Percentiles rank a stretch among this genome's conserved stretches.
These are phyloP conservation scores for Naganishia randhawae DNA, from an alignment of 768 basidiomycete species.

Conservation along the genomic window DNA sequence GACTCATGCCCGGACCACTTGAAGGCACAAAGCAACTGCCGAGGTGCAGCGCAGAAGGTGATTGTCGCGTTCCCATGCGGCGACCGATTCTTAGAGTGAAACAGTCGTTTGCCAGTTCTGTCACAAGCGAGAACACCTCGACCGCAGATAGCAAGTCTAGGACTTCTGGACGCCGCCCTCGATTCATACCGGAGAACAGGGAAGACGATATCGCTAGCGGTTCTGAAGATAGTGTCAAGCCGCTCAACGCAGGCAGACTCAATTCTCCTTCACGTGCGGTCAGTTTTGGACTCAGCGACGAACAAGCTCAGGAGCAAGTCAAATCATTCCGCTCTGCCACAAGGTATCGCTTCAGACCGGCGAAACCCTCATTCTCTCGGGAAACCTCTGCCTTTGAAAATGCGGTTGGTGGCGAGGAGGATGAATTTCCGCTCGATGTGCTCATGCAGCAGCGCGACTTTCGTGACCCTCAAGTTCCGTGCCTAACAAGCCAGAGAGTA, in stretches of 20 bases:
- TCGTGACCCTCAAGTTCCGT: background rate
- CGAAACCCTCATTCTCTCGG: constrained; percentile 13
- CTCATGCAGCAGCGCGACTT: background rate
- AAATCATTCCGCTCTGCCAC: constrained; percentile 8
- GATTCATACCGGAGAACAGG: background rate
- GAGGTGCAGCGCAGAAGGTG: background rate
- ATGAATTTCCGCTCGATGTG: background rate
- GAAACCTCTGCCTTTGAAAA: background rate
- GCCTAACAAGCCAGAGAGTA: background rate
- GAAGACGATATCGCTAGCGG: background rate
- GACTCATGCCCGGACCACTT: background rate
- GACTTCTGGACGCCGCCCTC: background rate
- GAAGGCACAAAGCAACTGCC: background rate
- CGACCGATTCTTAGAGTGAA: constrained; percentile 10
- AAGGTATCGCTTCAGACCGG: background rate
- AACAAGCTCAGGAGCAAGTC: constrained; percentile 17
- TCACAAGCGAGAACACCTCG: constrained; percentile 11
- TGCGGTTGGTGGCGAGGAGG: background rate
- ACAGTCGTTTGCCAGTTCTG: constrained; percentile 11
- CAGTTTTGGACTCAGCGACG: constrained; percentile 15
- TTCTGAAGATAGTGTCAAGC: background rate
- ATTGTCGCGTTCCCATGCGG: background rate
- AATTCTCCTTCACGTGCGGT: constrained; percentile 2
- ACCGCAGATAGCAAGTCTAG: constrained; percentile 12
- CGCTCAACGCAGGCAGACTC: background rate